Evolutionary conservation across 2,329 filamentous ascomycete genomes (phyloP).

Genomic region (Ceratocystis papillata): DNA sequence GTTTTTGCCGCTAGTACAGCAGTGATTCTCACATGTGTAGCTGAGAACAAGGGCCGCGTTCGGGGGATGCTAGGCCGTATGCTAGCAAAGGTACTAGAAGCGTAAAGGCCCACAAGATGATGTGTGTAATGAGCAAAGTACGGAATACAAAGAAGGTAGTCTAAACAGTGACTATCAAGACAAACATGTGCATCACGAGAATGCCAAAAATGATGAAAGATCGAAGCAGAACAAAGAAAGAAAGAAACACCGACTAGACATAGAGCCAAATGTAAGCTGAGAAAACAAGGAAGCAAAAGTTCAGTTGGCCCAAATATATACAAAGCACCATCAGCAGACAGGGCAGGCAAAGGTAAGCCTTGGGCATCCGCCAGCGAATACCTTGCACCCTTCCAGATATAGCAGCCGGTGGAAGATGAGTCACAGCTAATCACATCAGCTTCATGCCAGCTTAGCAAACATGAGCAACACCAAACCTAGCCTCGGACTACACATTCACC

Average conservation of each 20-base stretch:
- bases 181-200: not conserved
- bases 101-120: constrained; percentile 25
- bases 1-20: constrained; percentile 58
- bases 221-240: not conserved
- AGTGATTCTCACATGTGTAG: constrained; percentile 56
- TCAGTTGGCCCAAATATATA: not conserved
- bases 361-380: not conserved
- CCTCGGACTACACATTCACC: not conserved
- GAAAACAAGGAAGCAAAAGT: not conserved
- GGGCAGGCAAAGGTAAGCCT: not conserved
- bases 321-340: not conserved
- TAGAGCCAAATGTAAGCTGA: not conserved
- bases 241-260: not conserved
- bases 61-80: constrained; percentile 58
- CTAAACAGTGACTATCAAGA: not conserved
- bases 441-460: not conserved
- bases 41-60: constrained; percentile 52
- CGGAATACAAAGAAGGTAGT: not conserved
- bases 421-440: too few relatives aligned
- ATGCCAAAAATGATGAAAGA: not conserved
- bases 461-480: not conserved
- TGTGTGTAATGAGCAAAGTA: not conserved
- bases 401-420: not conserved
- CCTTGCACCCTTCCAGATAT: not conserved
- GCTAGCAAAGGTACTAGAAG: constrained; percentile 40